A percentile compares a stretch with the other conserved stretches of the same genome.
phyloP scores from a whole-genome alignment of 768 basidiomycete species.

The Termitomyces sp. region DNA sequence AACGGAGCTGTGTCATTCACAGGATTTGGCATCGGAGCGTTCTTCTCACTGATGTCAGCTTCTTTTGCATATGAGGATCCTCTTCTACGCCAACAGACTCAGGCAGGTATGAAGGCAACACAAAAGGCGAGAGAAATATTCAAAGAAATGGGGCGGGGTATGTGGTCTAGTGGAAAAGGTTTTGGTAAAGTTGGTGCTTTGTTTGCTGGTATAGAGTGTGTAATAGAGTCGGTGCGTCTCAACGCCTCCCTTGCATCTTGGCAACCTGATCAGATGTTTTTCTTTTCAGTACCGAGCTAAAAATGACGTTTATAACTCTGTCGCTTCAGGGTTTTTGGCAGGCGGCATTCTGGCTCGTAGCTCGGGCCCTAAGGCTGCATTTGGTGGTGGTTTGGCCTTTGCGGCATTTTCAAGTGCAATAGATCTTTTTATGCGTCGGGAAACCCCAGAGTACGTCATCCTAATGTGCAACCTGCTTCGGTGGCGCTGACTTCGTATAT shows the following conservation, averaged over 20 bases:
- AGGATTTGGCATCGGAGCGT: constrained; percentile 92
- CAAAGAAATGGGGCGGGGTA: constrained; percentile 90
- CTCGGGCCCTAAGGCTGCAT: constrained; percentile 78
- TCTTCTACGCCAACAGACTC: constrained; percentile 59
- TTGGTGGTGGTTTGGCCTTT: constrained; percentile 89
- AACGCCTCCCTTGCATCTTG: not conserved
- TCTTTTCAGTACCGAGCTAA: constrained; percentile 81
- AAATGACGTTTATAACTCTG: constrained; percentile 91
- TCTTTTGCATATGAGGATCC: constrained; percentile 97
- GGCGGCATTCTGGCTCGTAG: constrained; percentile 87
- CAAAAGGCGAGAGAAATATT: constrained; percentile 85
- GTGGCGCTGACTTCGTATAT: not conserved
- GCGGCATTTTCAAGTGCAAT: constrained; percentile 92
- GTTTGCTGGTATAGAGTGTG: constrained; percentile 94
- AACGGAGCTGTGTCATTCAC: not conserved
- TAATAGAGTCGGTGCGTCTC: constrained; percentile 82
- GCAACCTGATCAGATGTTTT: not conserved
- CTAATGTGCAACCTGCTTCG: constrained; percentile 3
- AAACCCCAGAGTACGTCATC: constrained; percentile 66
- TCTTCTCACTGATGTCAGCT: constrained; percentile 94
- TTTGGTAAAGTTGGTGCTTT: constrained; percentile 93
- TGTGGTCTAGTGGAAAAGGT: constrained; percentile 87
- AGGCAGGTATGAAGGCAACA: constrained; percentile 49
- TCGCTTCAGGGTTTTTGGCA: constrained; percentile 81
- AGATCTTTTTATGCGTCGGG: constrained; percentile 75